Base-by-base conservation (phyloP, 805 yeast genomes). In the Barnettozyma populi region DNA sequence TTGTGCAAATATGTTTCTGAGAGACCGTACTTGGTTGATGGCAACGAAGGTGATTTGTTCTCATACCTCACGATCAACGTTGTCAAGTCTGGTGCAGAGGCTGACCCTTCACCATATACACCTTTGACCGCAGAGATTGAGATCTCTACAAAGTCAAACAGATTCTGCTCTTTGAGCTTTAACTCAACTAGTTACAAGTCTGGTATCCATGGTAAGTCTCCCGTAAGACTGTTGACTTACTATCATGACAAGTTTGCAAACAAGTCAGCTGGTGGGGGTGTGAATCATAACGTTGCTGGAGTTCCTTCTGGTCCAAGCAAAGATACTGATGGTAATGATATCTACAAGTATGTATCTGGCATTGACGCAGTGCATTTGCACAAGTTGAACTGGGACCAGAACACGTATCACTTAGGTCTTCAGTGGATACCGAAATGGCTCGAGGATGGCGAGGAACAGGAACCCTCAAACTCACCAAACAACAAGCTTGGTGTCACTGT, bases 381-480 rank as follows among this genome's bases (percentile, higher is more conserved):
- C 63, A 86, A 84, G 59, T 65, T 84, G 24, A 72, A 75, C 55
- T 82, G 88, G 82, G 69, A 75, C 5, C 71, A 72, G 43, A 57
- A 70, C 1, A 57, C 56, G 7, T 84, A 78, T 57, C 86, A 76
- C 53, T 50, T 88, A 39, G 86, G 83, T 2, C 55, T 88, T 43
- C 86, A 86, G 59, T 88, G 95, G 95, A 69, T 84, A 31, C 95
- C 95, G 5, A 74, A 73, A 45, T 67, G 76, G 56, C 67, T 75
- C 13, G 63, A 59, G n/a, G 66, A 62, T 32, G 63, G 64, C 19
- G 64, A 65, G 9, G 62, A 54, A 8, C 63, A 61, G 25, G 62
- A 52, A 25, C 64, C 65, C 10, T 46, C 49, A 4, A 67, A 69
- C 44, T 54, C 64, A 0, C 57, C 56, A 35, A 47, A 52, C 6